phyloP scores from a whole-genome alignment of 805 yeast genomes.

The Phaffomyces opuntiae region DNA sequence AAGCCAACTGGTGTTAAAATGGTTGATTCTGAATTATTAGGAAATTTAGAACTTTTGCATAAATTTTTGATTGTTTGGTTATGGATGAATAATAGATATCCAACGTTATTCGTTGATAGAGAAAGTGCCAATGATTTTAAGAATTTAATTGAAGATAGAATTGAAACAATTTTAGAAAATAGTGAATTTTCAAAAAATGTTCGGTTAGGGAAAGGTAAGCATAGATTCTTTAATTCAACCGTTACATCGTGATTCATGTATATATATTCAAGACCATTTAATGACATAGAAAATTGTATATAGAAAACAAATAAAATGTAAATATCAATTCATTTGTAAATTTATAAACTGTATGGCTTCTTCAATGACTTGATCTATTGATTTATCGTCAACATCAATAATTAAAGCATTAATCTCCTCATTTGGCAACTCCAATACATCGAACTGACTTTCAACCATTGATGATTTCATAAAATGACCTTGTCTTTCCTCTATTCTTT shows the following conservation, averaged over 20 bases:
- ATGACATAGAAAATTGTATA: background rate
- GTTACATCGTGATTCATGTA: background rate
- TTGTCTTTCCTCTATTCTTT: slow-evolving; percentile 56
- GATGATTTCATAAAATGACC: slow-evolving; percentile 83
- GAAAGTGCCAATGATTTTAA: slow-evolving; percentile 69
- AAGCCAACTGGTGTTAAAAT: background rate
- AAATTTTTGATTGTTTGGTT: slow-evolving; percentile 58
- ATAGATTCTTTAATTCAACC: too few relatives aligned
- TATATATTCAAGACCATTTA: too few relatives aligned
- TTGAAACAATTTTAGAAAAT: slow-evolving; percentile 29
- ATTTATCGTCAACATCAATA: slow-evolving; percentile 25
- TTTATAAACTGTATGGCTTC: slow-evolving; percentile 10
- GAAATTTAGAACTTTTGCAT: slow-evolving; percentile 54
- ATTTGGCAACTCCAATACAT: slow-evolving; percentile 64
- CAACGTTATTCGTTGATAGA: slow-evolving; percentile 69
- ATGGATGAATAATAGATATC: slow-evolving; percentile 87
- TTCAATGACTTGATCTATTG: slow-evolving; percentile 10
- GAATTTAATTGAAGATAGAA: slow-evolving; percentile 52
- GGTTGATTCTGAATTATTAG: slow-evolving; percentile 15
- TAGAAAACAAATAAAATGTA: too few relatives aligned
- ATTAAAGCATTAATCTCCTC: slow-evolving; percentile 25
- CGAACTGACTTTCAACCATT: slow-evolving; percentile 78
- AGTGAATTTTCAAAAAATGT: background rate
- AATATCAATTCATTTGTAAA: background rate
- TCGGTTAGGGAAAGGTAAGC: too few relatives aligned